Evolutionary conservation across 768 basidiomycete genomes (phyloP), one percentile per base, ranked within the genome.

Genomic region (Pilatotrama ljubarskyi): DNA sequence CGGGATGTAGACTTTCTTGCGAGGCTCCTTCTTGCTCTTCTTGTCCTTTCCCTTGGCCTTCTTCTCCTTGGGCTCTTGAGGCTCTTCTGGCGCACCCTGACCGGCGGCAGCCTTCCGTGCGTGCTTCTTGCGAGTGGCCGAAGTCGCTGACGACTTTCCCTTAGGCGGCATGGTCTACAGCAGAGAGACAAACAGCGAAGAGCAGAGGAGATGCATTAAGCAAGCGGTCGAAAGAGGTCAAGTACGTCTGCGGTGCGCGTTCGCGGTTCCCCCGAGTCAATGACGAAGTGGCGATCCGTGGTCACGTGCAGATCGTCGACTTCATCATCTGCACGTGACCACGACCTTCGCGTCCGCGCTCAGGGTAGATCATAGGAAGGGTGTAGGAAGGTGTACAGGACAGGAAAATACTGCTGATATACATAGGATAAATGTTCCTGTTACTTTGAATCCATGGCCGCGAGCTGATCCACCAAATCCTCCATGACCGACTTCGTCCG

Each of bases 121-220:
- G 71, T 96, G 92, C 74, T 97, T 98, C 80, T 96, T 97, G 60
- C 95, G 85, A 9, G 95, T 98, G 5, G 77, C 92, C 0, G 91
- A 86, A 0, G 86, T 80, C 22, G 94, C 93, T 4, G 93, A 95
- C 3, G 90, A 90, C 69, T 91, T 93, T 10, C 73, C 66, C 64
- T 84, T 84, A 18, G 62, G 57, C 15, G 63, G 20, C 63, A 64
- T 64, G 2, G 9, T 32, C 18, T 18, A 29, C 4, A 17, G 18
- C n/a, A 13, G 36, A 47, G 41, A 9, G 36, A 0, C 2, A 1
- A 6, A 25, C 6, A 29, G 38, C 22, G 14, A n/a, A 22, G 37
- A 50, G 52, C 25, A 43, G 24, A 25, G 5, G 40, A 41, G 26
- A 42, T 35, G 17, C 25, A 25, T 20, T 18, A 18, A 15, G 58